phyloP scores from a whole-genome alignment of 768 basidiomycete species.

The Dentipellis fragilis region DNA sequence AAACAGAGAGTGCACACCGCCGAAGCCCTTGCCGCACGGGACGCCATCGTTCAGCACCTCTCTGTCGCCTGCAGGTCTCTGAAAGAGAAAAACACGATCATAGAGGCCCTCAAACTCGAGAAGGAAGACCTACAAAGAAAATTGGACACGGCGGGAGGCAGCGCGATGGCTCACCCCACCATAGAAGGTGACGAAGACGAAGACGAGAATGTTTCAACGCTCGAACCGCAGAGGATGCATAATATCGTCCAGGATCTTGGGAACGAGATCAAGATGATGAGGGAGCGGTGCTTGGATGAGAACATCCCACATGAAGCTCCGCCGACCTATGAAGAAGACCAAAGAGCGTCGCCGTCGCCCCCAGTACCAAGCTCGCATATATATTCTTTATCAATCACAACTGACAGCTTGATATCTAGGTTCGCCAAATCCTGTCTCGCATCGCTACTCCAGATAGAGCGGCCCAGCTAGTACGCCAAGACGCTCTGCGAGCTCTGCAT shows the following conservation, averaged over 20 bases:
- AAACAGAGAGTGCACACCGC: conserved; percentile 8
- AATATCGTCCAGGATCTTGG: conserved; percentile 15
- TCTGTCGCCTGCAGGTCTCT: conserved; percentile 12
- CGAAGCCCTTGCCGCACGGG: conserved; percentile 13
- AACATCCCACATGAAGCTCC: conserved; percentile 16
- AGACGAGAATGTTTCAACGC: too few relatives aligned
- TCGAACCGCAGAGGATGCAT: conserved; percentile 17
- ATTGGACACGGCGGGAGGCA: conserved; percentile 6
- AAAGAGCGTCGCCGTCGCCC: background rate
- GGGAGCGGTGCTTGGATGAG: conserved; percentile 12
- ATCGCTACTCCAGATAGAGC: conserved; percentile 9
- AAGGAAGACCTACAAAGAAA: conserved; percentile 18
- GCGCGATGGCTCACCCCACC: conserved; percentile 20
- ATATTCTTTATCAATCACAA: background rate
- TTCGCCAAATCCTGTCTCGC: background rate
- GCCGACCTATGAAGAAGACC: conserved; percentile 18
- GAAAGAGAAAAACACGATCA: conserved; percentile 10
- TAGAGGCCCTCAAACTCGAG: conserved; percentile 7
- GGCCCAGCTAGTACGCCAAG: conserved; percentile 10
- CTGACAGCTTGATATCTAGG: background rate
- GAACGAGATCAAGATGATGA: conserved; percentile 19
- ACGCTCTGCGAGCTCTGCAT: conserved; percentile 12
- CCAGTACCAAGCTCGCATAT: background rate
- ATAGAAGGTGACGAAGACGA: too few relatives aligned
- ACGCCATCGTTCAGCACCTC: conserved; percentile 12